Evolutionary conservation across 345 rosid species (phyloP), one percentile per base, ranked within the genome.

Genomic region (Syzygium aromaticum): DNA sequence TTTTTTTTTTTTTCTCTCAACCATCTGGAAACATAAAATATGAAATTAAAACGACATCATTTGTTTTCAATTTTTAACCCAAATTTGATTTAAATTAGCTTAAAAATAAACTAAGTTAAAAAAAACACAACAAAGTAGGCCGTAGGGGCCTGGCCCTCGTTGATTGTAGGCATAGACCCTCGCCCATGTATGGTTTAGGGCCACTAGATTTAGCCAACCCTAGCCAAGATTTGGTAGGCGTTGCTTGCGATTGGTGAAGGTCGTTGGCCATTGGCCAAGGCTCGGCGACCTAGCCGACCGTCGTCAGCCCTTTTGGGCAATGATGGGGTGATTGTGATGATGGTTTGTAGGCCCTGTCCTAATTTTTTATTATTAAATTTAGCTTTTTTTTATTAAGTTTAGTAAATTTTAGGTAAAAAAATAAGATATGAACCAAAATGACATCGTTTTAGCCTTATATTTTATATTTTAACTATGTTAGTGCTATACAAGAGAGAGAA

Each of bases 171-270:
- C 22, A 15, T 21, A 53, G 3, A 21, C 3, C 7, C 22, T 53
- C 22, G 19, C 6, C 54, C 7, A 53, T 3, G 6, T 53, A 16
- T 53, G 54, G 54, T 0, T 3, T 5, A 16, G 54, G 22, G 7
- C 0, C 8, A 21, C 21, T 16, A 28, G 11, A 64, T 30, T 30
- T 64, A 22, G 43, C 38, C 21, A 64, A 3, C 22, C 0, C 77
- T 17, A 64, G 16, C 40, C 19, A 64, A 64, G 40, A 64, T 64
- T 5, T 16, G 1, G 22, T 9, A 2, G 8, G 21, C 77, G 5
- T 15, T 0, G 1, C 22, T 8, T 30, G 30, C 2, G 1, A 8
- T 28, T 0, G 5, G 30, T 15, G 5, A 57, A 57, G 64, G 64
- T 25, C 0, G 5, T 64, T 0, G 0, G 17, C 77, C 19, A 15